These are phyloP conservation scores for Verruconis gallopava DNA, from an alignment of 2,329 filamentous ascomycete genomes.

Conservation along the genomic window DNA sequence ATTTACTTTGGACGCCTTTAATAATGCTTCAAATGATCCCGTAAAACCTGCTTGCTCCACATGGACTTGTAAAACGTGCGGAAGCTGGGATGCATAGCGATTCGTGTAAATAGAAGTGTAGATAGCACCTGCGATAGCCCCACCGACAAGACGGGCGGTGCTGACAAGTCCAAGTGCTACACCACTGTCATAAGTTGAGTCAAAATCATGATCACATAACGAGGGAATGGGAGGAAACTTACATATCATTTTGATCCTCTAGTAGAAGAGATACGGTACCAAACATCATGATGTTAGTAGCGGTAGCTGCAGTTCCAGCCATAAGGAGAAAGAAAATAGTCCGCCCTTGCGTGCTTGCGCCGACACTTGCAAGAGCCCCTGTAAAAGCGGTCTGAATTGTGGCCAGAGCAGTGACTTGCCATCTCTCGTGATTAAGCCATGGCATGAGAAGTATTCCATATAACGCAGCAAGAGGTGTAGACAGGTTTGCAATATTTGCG, in stretches of 20 bases:
- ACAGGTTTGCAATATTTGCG: neutral
- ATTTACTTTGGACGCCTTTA: constrained; percentile 21
- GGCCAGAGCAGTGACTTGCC: neutral
- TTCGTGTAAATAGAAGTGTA: neutral
- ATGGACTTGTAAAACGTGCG: neutral
- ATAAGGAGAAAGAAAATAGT: constrained; percentile 1
- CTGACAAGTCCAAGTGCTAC: neutral
- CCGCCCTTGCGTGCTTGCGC: neutral
- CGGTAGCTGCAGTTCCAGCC: neutral
- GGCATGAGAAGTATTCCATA: neutral
- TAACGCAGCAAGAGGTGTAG: neutral
- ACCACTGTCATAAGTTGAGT: neutral
- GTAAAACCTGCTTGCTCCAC: neutral
- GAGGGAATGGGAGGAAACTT: neutral
- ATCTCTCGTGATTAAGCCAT: neutral
- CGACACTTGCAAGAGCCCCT: neutral
- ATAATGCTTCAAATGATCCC: constrained; percentile 11
- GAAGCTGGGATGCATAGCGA: neutral
- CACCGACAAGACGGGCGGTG: neutral
- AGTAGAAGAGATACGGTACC: neutral
- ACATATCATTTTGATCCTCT: neutral
- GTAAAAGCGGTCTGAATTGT: neutral
- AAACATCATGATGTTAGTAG: constrained; percentile 1
- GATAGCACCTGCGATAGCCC: neutral
- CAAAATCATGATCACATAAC: neutral